phyloP scores from a whole-genome alignment of 208 protist genomes.

The Angomonas ambiguus region DNA sequence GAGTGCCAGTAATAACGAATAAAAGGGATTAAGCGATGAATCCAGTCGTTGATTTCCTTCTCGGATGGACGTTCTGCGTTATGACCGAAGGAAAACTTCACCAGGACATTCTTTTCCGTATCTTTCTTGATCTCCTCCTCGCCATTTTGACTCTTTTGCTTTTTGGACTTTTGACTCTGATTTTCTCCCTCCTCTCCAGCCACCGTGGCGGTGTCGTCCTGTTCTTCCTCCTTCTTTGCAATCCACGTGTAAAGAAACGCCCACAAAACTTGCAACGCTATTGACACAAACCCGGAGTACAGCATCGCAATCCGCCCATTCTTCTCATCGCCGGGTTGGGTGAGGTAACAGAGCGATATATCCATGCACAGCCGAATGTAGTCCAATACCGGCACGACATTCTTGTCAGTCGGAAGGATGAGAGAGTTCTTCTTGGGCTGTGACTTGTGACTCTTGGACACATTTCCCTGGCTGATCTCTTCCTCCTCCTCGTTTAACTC shows the following conservation, averaged over 20 bases:
- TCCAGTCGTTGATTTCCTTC: not conserved
- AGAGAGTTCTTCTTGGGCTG: not conserved
- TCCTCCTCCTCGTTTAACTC: slow-evolving; percentile 1
- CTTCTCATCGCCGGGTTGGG: not conserved
- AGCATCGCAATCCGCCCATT: slow-evolving; percentile 14
- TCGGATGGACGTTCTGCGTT: not conserved
- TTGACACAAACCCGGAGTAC: slow-evolving; percentile 13
- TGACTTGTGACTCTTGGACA: not conserved
- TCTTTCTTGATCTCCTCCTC: not conserved
- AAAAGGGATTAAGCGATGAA: not conserved
- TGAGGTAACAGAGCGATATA: slow-evolving; percentile 27
- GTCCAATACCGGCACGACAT: slow-evolving; percentile 22
- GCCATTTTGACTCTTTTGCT: not conserved
- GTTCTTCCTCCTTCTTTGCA: not conserved
- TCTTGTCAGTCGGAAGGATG: slow-evolving; percentile 21
- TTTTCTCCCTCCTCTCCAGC: not conserved
- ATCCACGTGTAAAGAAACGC: not conserved
- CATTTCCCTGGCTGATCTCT: not conserved
- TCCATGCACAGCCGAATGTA: slow-evolving; percentile 23
- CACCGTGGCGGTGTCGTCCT: not conserved
- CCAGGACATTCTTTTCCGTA: not conserved
- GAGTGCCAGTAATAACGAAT: slow-evolving; percentile 9
- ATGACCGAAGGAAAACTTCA: not conserved
- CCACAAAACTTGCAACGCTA: slow-evolving; percentile 9
- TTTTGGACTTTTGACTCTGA: not conserved